Evolutionary conservation across 1,284 basidiomycete species (phyloP), one percentile per base, ranked within the genome.

Genomic region (Trichosporon asahii): DNA sequence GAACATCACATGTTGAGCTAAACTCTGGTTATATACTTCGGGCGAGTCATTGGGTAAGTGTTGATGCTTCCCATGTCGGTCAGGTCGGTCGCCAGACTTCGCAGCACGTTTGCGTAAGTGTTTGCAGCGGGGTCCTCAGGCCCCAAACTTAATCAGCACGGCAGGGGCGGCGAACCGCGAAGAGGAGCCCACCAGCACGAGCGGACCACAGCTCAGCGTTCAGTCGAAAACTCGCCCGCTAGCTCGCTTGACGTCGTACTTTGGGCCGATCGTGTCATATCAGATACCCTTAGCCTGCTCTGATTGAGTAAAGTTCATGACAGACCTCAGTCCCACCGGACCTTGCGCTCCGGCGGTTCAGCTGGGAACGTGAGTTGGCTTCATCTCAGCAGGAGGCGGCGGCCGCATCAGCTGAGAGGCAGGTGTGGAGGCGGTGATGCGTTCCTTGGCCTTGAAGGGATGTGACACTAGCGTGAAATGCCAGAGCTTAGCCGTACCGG

Each of bases 61-160:
- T 25, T 9, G 44, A n/a, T 33, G 18, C 11, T 44, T 44, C n/a
- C 40, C 40, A 33, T 33, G 11, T 33, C 31, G 31, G 31, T 33
- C 40, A 44, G 18, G 11, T 44, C 12, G 18, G 40, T 18, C 14
- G 35, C 11, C 35, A 14, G 18, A 44, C 4, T 44, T 44, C 40
- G 18, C 40, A n/a, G 40, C 40, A 44, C 40, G 40, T 44, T 44
- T 44, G 40, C 40, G 40, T 18, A 44, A 3, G 15, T 44, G 18
- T n/a, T 44, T 44, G 40, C 40, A n/a, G 18, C 15, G 40, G 40
- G n/a, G 9, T 9, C 5, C 40, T 12, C 40, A n/a, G 40, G 40
- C 40, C 49, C 49, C 49, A 55, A 55, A 55, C 49, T 55, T 55
- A 57, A 57, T 57, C 53, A 55, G 49, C 49, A 44, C 11, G 35